Conservation (phyloP, 139 green algal genomes). For the Micractinium conductrix region DNA sequence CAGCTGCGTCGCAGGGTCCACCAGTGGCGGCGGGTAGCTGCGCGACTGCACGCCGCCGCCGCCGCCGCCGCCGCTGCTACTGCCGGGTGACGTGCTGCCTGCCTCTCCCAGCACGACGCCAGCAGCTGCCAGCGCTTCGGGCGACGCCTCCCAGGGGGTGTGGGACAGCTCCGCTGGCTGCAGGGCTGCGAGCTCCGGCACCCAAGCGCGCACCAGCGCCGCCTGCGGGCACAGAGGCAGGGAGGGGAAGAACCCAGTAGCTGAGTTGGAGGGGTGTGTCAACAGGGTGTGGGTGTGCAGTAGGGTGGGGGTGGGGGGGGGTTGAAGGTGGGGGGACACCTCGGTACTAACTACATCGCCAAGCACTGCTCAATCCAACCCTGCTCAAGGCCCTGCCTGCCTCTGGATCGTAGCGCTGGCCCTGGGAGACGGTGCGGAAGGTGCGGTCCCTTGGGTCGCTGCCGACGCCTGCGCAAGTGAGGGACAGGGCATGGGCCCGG, state of each 20-base stretch:
- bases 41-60: neutral
- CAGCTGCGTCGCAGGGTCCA: conserved; percentile 32
- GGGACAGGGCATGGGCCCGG: too few species aligned
- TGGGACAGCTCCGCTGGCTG: conserved; percentile 36
- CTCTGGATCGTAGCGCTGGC: too few species aligned
- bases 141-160: conserved; percentile 37
- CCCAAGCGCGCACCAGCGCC: conserved; percentile 46
- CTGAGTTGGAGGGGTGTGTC: too few species aligned
- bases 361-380: too few species aligned
- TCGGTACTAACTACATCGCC: too few species aligned
- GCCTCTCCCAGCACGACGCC: neutral
- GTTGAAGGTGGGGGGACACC: too few species aligned
- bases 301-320: too few species aligned
- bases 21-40: conserved; percentile 25
- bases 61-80: neutral
- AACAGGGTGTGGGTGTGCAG: too few species aligned
- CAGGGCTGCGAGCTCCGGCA: conserved; percentile 58
- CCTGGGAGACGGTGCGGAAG: conserved; percentile 70
- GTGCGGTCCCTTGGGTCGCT: conserved; percentile 57
- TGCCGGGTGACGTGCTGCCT: too few species aligned
- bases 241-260: neutral
- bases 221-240: conserved; percentile 16
- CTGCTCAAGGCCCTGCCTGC: too few species aligned
- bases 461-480: conserved; percentile 41
- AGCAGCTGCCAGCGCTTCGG: neutral